phyloP scores from a whole-genome alignment of 2,329 filamentous ascomycete species.

The Aspergillus sp. region DNA sequence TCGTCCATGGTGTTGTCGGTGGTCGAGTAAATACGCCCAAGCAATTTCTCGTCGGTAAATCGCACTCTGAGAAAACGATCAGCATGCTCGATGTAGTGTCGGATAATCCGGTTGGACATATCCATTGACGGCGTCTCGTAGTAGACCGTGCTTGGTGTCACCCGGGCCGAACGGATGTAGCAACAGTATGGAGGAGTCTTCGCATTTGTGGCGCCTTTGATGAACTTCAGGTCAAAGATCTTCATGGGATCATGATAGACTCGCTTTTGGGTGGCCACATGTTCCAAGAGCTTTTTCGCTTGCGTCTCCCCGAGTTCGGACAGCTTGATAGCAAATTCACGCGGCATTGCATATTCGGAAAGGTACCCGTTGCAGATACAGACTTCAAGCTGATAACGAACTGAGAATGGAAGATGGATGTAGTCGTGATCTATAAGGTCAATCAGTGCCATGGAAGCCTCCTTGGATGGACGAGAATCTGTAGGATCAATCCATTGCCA shows the following conservation, averaged over 20 bases:
- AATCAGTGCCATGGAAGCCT: conserved; percentile 33
- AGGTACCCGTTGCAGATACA: conserved; percentile 80
- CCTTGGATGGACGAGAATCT: conserved; percentile 23
- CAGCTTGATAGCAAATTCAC: conserved; percentile 66
- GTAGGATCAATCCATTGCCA: conserved; percentile 43
- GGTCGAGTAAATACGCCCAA: conserved; percentile 60
- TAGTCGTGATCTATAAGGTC: conserved; percentile 34
- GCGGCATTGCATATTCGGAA: conserved; percentile 70
- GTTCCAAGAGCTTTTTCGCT: conserved; percentile 70
- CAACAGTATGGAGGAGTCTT: conserved; percentile 71
- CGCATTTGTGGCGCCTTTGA: conserved; percentile 48
- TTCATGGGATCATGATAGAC: conserved; percentile 68
- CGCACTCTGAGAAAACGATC: conserved; percentile 87
- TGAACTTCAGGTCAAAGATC: conserved; percentile 59
- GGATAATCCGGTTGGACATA: conserved; percentile 81
- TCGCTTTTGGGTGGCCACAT: conserved; percentile 64
- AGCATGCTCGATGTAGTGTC: conserved; percentile 64
- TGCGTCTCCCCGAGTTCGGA: conserved; percentile 48
- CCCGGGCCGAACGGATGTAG: conserved; percentile 69
- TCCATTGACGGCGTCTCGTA: conserved; percentile 77
- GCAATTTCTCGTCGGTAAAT: conserved; percentile 76
- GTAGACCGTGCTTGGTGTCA: conserved; percentile 83
- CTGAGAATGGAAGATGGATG: conserved; percentile 61
- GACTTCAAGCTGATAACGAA: conserved; percentile 89
- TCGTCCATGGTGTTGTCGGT: conserved; percentile 62